These are phyloP conservation scores for Globisporangium nagaii DNA, from an alignment of 352 stramenopile species.

Conservation along the genomic window DNA sequence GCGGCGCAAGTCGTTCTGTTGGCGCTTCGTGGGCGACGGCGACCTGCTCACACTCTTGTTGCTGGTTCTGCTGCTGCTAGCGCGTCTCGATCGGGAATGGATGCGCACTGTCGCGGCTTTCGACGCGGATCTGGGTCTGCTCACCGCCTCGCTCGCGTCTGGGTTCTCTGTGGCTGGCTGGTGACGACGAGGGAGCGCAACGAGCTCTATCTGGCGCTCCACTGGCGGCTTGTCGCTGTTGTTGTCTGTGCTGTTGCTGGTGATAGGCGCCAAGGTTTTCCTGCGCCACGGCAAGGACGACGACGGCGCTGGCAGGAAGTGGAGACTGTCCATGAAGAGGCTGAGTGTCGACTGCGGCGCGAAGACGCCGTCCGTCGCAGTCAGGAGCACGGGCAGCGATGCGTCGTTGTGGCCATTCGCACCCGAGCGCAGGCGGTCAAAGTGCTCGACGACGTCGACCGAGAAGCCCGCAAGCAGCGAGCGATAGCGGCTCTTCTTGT, in stretches of 20 bases:
- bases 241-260: not conserved
- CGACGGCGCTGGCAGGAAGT: not conserved
- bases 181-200: not conserved
- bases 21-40: not conserved
- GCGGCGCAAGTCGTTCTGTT: not conserved
- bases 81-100: not conserved
- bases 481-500: slow-evolving; percentile 9
- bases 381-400: not conserved
- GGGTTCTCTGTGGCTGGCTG: too few relatives aligned
- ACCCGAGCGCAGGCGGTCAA: not conserved
- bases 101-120: not conserved
- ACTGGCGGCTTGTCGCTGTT: not conserved
- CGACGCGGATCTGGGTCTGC: not conserved
- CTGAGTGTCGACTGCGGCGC: slow-evolving; percentile 1
- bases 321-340: slow-evolving; percentile 4
- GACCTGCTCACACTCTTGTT: too few relatives aligned
- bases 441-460: slow-evolving; percentile 7
- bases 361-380: not conserved
- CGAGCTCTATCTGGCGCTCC: slow-evolving; percentile 3
- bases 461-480: slow-evolving; percentile 11
- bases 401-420: not conserved
- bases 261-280: not conserved
- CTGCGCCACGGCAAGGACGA: slow-evolving; percentile 3
- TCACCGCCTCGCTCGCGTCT: too few relatives aligned
- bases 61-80: slow-evolving; percentile 1